Base-by-base conservation (phyloP, 2,329 filamentous ascomycete genomes). In the Cytospora paraplurivora region DNA sequence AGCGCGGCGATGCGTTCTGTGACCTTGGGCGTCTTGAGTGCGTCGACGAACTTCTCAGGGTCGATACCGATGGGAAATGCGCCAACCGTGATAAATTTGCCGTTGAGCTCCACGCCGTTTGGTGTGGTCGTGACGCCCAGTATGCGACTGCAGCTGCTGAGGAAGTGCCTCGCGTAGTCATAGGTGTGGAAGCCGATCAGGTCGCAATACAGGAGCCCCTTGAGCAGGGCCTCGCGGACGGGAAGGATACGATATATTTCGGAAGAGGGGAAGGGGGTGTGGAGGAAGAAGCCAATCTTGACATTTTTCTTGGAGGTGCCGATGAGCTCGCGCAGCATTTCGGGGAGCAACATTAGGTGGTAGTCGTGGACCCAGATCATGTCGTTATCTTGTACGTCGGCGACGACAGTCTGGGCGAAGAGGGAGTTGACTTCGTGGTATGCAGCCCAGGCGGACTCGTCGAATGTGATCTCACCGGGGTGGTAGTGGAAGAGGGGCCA, bases 401-500 rank as follows among this genome's bases (percentile, higher is more conserved):
- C 88, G 62, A 90, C 88, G 68, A 99, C 89, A 15, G 90, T 88
- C 78, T 94, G 89, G 64, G 95, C 94, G 72, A 98, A 99, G 8
- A 96, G 83, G 55, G 90, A 87, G 78, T 98, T 99, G 69, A 96
- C 94, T 73, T 97, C 91, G 72, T 88, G 88, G 80, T 98, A 98
- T 59, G 93, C 94, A 32, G 88, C 85, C 95, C 95, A 99, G 4
- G 93, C 91, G 50, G 89, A 90, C 78, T 98, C 94, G 78, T 98
- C 93, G 76, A 98, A 98, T 52, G 93, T 97, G 71, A 98, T 97
- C 82, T 98, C 94, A 74, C 94, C 94, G 57, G 95, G 94, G 77
- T 99, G 95, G 79, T 98, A 98, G 80, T 98, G 95, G 82, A 99
- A 96, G 47, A 99, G 87, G 3, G 95, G 95, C 95, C 95, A 99